Conservation (phyloP, 2,329 filamentous ascomycete genomes). For the Cladophialophora immunda region DNA sequence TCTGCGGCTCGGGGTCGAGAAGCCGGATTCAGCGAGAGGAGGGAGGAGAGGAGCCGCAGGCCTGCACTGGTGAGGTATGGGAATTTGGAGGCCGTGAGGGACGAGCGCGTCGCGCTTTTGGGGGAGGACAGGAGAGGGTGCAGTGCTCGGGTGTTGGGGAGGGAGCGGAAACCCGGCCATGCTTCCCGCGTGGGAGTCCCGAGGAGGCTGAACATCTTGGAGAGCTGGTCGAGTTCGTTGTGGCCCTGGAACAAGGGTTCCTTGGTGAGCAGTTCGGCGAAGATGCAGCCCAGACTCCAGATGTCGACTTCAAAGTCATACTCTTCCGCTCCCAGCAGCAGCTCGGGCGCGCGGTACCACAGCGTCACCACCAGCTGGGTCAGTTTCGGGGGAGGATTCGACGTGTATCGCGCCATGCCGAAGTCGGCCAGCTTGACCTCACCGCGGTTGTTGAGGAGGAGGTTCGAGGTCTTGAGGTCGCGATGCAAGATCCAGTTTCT, state of each 20-base stretch:
- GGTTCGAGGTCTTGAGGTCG: conserved; percentile 91
- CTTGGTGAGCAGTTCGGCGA: conserved; percentile 86
- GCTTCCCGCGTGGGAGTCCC: conserved; percentile 82
- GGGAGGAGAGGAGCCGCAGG: conserved; percentile 69
- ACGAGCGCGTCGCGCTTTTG: conserved; percentile 40
- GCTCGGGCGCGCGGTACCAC: conserved; percentile 94
- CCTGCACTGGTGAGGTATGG: conserved; percentile 82
- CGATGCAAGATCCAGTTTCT: conserved; percentile 90
- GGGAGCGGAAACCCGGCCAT: conserved; percentile 86
- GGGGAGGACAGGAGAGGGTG: conserved; percentile 58
- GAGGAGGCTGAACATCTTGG: conserved; percentile 87
- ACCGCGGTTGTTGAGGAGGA: conserved; percentile 94
- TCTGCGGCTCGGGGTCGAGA: conserved; percentile 74
- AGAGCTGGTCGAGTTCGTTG: conserved; percentile 91
- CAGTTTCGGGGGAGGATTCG: conserved; percentile 76
- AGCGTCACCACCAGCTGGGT: conserved; percentile 95
- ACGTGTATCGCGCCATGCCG: conserved; percentile 92
- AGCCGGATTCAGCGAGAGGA: conserved; percentile 79
- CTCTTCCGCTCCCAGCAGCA: conserved; percentile 79
- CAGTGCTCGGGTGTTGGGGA: conserved; percentile 85
- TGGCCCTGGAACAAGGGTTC: conserved; percentile 85
- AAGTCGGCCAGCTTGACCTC: conserved; percentile 97
- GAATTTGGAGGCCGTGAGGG: conserved; percentile 67
- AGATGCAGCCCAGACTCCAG: conserved; percentile 97
- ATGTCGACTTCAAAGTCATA: conserved; percentile 86